phyloP scores from a whole-genome alignment of 768 basidiomycete species.

The Stropharia rugosoannulata region DNA sequence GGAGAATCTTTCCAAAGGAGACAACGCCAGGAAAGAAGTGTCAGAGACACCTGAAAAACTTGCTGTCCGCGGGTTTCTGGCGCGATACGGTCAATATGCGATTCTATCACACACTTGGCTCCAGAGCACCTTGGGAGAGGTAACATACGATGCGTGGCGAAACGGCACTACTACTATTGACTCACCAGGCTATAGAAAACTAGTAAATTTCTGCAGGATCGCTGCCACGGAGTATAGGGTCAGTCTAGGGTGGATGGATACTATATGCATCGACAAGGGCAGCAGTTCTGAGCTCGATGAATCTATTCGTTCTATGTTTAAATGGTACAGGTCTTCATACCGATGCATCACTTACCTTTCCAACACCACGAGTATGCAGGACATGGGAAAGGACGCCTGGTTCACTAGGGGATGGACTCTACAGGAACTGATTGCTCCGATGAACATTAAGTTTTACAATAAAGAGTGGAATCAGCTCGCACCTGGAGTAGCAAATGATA shows the following conservation, averaged over 20 bases:
- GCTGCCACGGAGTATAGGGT: background rate
- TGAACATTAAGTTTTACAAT: background rate
- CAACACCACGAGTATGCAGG: background rate
- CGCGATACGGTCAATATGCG: background rate
- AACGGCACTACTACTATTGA: background rate
- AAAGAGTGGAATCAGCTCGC: conserved; percentile 1
- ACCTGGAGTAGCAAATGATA: background rate
- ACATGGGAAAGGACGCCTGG: background rate
- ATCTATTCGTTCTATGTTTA: conserved; percentile 7
- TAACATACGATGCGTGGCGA: background rate
- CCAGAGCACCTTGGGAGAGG: background rate
- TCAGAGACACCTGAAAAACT: background rate
- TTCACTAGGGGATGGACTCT: conserved; percentile 2
- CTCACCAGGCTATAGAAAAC: background rate
- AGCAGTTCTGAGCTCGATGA: conserved; percentile 7
- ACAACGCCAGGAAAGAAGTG: background rate
- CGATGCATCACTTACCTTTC: conserved; percentile 2
- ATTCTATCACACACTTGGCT: conserved; percentile 5
- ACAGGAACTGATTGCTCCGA: conserved; percentile 2
- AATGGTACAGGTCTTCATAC: background rate
- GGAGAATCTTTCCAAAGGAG: background rate
- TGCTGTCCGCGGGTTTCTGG: background rate
- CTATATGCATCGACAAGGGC: background rate
- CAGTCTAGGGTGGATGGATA: conserved; percentile 3
- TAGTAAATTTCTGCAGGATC: background rate